A percentile compares a stretch with the other conserved stretches of the same genome.
These are phyloP conservation scores for Geopyxis carbonaria DNA, from an alignment of 495 filamentous ascomycete species.

Conservation along the genomic window DNA sequence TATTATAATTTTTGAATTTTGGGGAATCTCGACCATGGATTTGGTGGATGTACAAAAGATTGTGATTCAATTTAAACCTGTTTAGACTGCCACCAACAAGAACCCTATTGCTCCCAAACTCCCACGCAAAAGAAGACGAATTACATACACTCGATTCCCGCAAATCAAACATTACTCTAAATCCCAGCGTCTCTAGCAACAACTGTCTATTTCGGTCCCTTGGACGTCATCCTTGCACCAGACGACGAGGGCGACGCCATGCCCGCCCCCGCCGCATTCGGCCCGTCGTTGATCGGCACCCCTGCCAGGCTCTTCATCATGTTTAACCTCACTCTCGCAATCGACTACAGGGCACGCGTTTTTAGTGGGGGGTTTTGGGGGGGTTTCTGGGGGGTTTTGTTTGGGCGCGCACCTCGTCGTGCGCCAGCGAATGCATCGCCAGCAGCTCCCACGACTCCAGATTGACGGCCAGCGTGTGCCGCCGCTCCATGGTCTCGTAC, in stretches of 20 bases:
- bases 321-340: slow-evolving; percentile 25
- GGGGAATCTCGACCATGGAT: no score
- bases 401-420: slow-evolving; percentile 16
- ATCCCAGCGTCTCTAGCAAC: no score
- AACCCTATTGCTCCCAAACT: no score
- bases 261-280: no score
- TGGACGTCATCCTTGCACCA: not conserved
- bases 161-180: no score
- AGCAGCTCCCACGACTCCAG: slow-evolving; percentile 25
- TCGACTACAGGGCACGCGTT: slow-evolving; percentile 4
- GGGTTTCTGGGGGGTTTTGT: not conserved
- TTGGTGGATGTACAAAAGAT: no score
- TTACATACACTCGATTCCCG: no score
- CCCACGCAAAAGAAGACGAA: no score
- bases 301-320: slow-evolving; percentile 24
- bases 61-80: no score
- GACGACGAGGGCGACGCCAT: no score
- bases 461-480: slow-evolving; percentile 22
- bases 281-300: slow-evolving; percentile 2
- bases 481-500: slow-evolving; percentile 24
- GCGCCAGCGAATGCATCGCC: slow-evolving; percentile 25
- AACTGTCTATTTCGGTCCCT: not conserved
- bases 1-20: no score
- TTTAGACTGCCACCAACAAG: no score
- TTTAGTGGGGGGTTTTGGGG: not conserved